Conservation (phyloP, 768 basidiomycete species). For the Mycena floridula region DNA sequence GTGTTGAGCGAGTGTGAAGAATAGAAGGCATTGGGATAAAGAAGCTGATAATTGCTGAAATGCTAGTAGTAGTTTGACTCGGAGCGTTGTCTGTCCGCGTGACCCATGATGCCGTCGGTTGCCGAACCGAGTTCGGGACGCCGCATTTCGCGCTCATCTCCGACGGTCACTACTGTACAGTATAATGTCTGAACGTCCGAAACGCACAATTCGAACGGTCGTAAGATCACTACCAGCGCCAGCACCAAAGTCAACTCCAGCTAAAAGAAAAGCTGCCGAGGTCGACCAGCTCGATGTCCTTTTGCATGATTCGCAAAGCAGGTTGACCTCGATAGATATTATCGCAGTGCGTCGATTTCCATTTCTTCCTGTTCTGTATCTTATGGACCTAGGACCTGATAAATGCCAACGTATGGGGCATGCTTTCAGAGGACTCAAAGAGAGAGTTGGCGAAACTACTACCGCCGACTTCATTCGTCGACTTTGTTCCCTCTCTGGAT, state of each 20-base stretch:
- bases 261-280: not conserved
- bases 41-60: not conserved
- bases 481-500: slow-evolving; percentile 25
- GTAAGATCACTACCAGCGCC: not conserved
- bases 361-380: slow-evolving; percentile 3
- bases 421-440: slow-evolving; percentile 37
- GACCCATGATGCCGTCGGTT: not conserved
- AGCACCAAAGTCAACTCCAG: not conserved
- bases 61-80: not conserved
- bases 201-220: not conserved
- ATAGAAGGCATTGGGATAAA: not conserved
- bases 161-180: no score
- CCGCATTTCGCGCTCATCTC: no score
- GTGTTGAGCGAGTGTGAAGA: not conserved
- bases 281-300: slow-evolving; percentile 31
- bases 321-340: slow-evolving; percentile 41
- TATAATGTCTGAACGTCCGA: not conserved
- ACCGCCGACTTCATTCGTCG: slow-evolving; percentile 39
- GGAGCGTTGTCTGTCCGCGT: not conserved
- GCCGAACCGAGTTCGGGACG: no score
- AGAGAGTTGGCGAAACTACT: slow-evolving; percentile 30
- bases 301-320: slow-evolving; percentile 42
- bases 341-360: slow-evolving; percentile 34
- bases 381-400: slow-evolving; percentile 35
- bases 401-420: slow-evolving; percentile 37